Evolutionary conservation across 2,329 filamentous ascomycete genomes (phyloP).

Genomic region (Sordariomycetes sp.): DNA sequence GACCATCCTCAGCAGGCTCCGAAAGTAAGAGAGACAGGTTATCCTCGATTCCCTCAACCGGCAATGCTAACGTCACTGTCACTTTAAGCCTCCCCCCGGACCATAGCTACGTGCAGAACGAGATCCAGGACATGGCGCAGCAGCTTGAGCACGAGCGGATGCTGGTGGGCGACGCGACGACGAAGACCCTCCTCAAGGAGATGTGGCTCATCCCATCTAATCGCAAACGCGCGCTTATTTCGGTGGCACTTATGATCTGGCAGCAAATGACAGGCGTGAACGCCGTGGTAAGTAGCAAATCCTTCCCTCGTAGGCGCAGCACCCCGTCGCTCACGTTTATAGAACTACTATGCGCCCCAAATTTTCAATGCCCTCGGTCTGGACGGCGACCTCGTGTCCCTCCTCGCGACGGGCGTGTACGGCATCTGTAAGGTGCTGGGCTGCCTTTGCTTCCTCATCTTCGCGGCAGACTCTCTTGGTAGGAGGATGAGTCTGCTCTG

Average conservation of each 20-base stretch:
- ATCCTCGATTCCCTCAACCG: not conserved
- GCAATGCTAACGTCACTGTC: not conserved
- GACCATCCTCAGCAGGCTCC: slow-evolving; percentile 40
- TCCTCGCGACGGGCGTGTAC: slow-evolving; percentile 67
- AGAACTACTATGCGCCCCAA: slow-evolving; percentile 57
- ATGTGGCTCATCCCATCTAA: slow-evolving; percentile 52
- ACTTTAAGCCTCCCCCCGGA: slow-evolving; percentile 33
- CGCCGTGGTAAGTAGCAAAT: slow-evolving; percentile 23
- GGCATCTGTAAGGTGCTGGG: slow-evolving; percentile 59
- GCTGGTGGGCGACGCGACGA: slow-evolving; percentile 39
- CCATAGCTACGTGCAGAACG: slow-evolving; percentile 44
- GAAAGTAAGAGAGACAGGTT: slow-evolving; percentile 15
- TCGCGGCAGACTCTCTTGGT: slow-evolving; percentile 59
- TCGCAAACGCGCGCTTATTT: slow-evolving; percentile 53
- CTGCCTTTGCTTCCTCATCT: slow-evolving; percentile 53
- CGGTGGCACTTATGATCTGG: slow-evolving; percentile 51
- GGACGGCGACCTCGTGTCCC: slow-evolving; percentile 38
- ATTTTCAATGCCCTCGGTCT: slow-evolving; percentile 60
- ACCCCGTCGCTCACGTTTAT: not conserved
- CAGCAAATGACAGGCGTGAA: slow-evolving; percentile 62
- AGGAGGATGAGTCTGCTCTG: slow-evolving; percentile 49
- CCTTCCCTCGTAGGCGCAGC: not conserved
- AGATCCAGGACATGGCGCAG: slow-evolving; percentile 48
- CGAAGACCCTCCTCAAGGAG: slow-evolving; percentile 50
- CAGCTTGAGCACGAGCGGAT: slow-evolving; percentile 53